These are phyloP conservation scores for Asterophora lycoperdoides DNA, from an alignment of 768 basidiomycete species.

Conservation along the genomic window DNA sequence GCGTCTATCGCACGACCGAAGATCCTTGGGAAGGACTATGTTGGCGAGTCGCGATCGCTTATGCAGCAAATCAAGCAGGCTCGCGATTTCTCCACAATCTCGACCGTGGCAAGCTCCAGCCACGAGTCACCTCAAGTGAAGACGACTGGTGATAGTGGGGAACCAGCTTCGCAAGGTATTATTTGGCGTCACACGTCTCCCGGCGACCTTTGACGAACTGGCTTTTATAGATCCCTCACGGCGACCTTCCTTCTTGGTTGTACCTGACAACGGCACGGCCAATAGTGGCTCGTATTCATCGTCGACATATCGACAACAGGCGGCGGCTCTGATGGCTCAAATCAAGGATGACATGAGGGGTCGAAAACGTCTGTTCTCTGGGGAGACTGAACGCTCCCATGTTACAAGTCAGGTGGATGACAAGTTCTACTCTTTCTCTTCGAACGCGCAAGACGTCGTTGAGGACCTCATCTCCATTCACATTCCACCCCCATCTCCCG, in stretches of 20 bases:
- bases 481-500: not conserved
- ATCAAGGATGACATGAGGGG: constrained; percentile 78
- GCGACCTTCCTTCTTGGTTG: constrained; percentile 29
- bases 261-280: constrained; percentile 29
- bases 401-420: constrained; percentile 32
- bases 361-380: constrained; percentile 67
- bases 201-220: not conserved
- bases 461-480: constrained; percentile 7
- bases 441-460: constrained; percentile 12
- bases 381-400: constrained; percentile 54
- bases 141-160: constrained; percentile 9
- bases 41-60: constrained; percentile 70
- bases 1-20: constrained; percentile 48
- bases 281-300: constrained; percentile 48
- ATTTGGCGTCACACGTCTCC: not conserved
- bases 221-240: constrained; percentile 25
- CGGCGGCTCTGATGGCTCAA: constrained; percentile 78
- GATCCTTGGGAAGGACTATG: constrained; percentile 57
- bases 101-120: constrained; percentile 49
- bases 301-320: constrained; percentile 68
- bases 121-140: constrained; percentile 23
- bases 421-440: constrained; percentile 19
- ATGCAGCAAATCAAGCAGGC: constrained; percentile 81
- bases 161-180: constrained; percentile 22
- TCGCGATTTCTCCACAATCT: constrained; percentile 73